phyloP scores from a whole-genome alignment of 2,329 filamentous ascomycete species.

The Ilyonectria destructans region DNA sequence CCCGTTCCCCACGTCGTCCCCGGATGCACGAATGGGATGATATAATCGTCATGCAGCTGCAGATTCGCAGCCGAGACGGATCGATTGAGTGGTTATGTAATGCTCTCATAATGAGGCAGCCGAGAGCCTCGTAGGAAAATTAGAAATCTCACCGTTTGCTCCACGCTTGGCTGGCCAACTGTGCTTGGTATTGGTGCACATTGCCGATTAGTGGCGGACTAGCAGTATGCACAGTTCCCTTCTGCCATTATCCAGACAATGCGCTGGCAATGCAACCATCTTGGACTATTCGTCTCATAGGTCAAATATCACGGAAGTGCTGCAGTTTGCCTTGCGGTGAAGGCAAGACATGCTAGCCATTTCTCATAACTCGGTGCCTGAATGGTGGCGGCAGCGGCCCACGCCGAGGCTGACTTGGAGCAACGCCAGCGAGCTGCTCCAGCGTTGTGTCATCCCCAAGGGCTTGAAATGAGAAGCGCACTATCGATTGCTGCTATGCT shows the following conservation, averaged over 20 bases:
- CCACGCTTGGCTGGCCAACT: background rate
- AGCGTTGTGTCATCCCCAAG: conserved; percentile 18
- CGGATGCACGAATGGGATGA: conserved; percentile 33
- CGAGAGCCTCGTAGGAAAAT: background rate
- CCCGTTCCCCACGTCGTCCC: conserved; percentile 31
- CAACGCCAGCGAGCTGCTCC: conserved; percentile 22
- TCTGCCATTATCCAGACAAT: conserved; percentile 17
- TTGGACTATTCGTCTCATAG: conserved; percentile 26
- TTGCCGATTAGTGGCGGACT: background rate
- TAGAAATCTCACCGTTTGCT: too few relatives aligned
- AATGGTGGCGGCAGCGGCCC: conserved; percentile 14
- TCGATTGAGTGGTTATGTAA: conserved; percentile 10
- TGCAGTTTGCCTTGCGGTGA: conserved; percentile 42
- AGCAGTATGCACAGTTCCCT: background rate
- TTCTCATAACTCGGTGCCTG: background rate
- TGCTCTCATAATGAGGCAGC: conserved; percentile 18
- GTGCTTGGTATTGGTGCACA: background rate
- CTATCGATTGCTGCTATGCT: conserved; percentile 23
- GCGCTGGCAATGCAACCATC: conserved; percentile 8
- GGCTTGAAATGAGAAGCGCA: conserved; percentile 8
- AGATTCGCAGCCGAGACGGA: conserved; percentile 17
- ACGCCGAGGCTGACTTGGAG: conserved; percentile 36
- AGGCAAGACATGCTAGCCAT: conserved; percentile 36
- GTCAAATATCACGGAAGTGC: conserved; percentile 17
- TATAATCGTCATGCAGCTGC: conserved; percentile 30